Evolutionary conservation across 164 flowering plant genomes (phyloP), one percentile per base, ranked within the genome.

Genomic region (Vitis rotundifolia): DNA sequence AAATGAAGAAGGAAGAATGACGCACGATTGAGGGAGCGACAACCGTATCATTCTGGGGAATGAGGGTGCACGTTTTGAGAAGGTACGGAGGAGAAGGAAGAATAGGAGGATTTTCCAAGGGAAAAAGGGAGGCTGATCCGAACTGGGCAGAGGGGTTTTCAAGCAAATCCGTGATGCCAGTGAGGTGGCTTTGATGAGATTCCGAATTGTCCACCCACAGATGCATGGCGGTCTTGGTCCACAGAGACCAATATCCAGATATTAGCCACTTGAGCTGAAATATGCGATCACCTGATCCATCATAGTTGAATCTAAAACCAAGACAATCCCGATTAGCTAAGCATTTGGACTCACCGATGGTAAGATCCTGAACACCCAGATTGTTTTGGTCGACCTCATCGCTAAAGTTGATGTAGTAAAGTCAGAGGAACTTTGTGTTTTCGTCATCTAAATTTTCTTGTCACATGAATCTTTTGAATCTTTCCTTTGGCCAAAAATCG

Each of bases 241-340:
- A 86, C 0, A 91, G 93, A 3, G 97, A 91, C 97, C 93, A 91
- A 60, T 71, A 80, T 44, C 94, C 97, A 50, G 79, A 66, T 0
- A 73, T 4, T 15, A 91, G 70, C 14, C 65, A 65, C 9, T 79
- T 86, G 15, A 87, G 64, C 49, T 76, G 82, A 3, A 81, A 87
- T 1, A 74, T 84, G 51, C 97, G 89, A 63, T 64, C 80, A 8
- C 78, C 75, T 1, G 16, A 59, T 1, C 89, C 91, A 60, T 84
- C 81, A 62, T 71, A 89, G 70, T 80, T 81, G 74, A 74, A 87
- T 22, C 67, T 64, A 61, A 86, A 91, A 3, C 87, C 97, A 12
- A 81, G 76, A 70, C 97, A 91, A 0, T 55, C 69, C 3, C 67
- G 37, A 11, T 77, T 28, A 0, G 16, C 18, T 11, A 65, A 47